A percentile compares a stretch with the other conserved stretches of the same genome.
Conservation (phyloP, 2,329 filamentous ascomycete species). For the Lachnellula hyalina region DNA sequence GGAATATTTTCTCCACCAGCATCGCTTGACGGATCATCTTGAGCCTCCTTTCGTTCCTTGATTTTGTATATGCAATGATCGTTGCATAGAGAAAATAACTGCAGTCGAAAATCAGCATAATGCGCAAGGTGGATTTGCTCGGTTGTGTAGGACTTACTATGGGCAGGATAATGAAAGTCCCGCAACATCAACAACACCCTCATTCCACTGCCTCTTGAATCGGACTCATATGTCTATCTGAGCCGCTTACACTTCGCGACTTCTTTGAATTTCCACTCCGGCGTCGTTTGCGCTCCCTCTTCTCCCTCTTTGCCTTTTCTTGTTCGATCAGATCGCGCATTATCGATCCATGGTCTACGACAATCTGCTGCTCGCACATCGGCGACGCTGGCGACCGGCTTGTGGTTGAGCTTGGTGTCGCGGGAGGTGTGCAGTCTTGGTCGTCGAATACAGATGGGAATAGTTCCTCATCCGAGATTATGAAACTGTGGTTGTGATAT, state of each 20-base stretch:
- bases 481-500: conserved; percentile 24
- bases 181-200: conserved; percentile 12
- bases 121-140: background rate
- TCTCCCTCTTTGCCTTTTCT: conserved; percentile 27
- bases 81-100: background rate
- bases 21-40: no score
- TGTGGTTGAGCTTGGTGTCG: conserved; percentile 23
- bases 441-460: conserved; percentile 47
- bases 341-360: conserved; percentile 25
- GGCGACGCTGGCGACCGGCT: conserved; percentile 20
- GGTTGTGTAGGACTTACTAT: conserved; percentile 13
- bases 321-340: conserved; percentile 27
- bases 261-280: conserved; percentile 29
- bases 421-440: conserved; percentile 38
- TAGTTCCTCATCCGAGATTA: conserved; percentile 58
- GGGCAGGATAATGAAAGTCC: conserved; percentile 10
- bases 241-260: conserved; percentile 26
- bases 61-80: background rate
- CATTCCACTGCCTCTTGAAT: conserved; percentile 47
- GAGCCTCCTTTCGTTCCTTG: background rate
- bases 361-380: conserved; percentile 19
- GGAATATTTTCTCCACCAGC: no score
- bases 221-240: conserved; percentile 51
- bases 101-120: conserved; percentile 2
- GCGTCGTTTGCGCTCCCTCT: conserved; percentile 10